Evolutionary conservation across 805 yeast species (phyloP).

Genomic region (Candida coquimbonensis): DNA sequence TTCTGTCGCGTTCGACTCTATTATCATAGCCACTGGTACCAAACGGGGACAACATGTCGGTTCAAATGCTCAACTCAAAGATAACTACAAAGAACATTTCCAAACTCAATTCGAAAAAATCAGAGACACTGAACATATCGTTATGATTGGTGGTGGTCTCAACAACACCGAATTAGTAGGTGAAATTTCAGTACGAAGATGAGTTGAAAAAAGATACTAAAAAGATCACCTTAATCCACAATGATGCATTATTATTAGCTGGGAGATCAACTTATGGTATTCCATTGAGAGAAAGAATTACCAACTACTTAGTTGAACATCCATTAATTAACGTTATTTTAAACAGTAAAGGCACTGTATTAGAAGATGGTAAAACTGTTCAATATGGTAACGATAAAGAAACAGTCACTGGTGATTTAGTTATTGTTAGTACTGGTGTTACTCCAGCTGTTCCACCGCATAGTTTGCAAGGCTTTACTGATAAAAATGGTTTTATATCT

Average conservation of each 20-base stretch:
- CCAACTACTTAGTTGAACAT: conserved; percentile 2
- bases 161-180: conserved; percentile 27
- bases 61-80: conserved; percentile 8
- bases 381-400: conserved; percentile 3
- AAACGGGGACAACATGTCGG: conserved; percentile 24
- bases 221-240: conserved; percentile 12
- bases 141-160: conserved; percentile 29
- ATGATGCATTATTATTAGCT: conserved; percentile 12
- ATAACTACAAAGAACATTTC: conserved; percentile 11
- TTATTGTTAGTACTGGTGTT: conserved; percentile 7
- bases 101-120: conserved; percentile 13
- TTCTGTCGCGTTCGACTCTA: conserved; percentile 14
- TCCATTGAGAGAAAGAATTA: conserved; percentile 9
- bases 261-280: conserved; percentile 5
- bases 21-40: conserved; percentile 28
- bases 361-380: conserved; percentile 3
- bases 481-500: conserved; percentile 6
- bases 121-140: conserved; percentile 21
- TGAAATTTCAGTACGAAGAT: conserved; percentile 21
- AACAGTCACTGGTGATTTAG: conserved; percentile 9
- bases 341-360: conserved; percentile 1
- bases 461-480: not conserved
- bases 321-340: conserved; percentile 8
- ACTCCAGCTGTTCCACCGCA: conserved; percentile 10
- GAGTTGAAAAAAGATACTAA: conserved; percentile 10